Evolutionary conservation across 176 grass and related monocot genomes (phyloP).

Genomic region (Aegilops tauschii): DNA sequence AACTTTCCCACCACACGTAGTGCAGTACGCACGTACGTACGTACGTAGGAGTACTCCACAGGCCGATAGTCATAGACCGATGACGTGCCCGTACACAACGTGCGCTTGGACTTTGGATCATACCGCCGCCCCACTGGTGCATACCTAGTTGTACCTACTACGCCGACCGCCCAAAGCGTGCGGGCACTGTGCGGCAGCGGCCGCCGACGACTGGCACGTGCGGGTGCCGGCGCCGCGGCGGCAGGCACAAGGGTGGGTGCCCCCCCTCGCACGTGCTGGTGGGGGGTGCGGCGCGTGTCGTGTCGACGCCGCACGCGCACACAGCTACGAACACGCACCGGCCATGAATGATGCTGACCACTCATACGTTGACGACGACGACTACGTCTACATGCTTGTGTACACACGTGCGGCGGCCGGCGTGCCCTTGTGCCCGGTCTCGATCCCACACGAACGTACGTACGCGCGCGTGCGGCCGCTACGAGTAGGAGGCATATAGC

Average conservation of each 20-base stretch:
- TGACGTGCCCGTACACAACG: too few relatives aligned
- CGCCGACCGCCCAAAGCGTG: neutral
- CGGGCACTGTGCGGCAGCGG: neutral
- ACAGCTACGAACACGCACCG: neutral
- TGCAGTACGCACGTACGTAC: too few relatives aligned
- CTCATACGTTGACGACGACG: too few relatives aligned
- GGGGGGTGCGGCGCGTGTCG: neutral
- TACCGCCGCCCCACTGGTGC: neutral
- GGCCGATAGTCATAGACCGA: too few relatives aligned
- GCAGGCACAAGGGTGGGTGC: neutral
- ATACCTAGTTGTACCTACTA: neutral
- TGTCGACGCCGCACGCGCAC: neutral
- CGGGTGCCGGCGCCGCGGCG: neutral
- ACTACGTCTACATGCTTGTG: neutral
- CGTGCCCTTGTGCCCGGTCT: too few relatives aligned
- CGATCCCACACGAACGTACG: too few relatives aligned
- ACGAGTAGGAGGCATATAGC: too few relatives aligned
- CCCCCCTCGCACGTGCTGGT: slow-evolving; percentile 5
- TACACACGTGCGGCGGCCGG: too few relatives aligned
- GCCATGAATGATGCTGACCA: neutral
- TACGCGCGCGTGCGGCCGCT: too few relatives aligned
- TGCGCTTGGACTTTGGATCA: too few relatives aligned
- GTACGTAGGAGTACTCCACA: too few relatives aligned
- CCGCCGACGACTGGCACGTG: neutral
- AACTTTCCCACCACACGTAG: neutral